Base-by-base conservation (phyloP, 2,329 filamentous ascomycete species). In the Madurella mycetomatis region DNA sequence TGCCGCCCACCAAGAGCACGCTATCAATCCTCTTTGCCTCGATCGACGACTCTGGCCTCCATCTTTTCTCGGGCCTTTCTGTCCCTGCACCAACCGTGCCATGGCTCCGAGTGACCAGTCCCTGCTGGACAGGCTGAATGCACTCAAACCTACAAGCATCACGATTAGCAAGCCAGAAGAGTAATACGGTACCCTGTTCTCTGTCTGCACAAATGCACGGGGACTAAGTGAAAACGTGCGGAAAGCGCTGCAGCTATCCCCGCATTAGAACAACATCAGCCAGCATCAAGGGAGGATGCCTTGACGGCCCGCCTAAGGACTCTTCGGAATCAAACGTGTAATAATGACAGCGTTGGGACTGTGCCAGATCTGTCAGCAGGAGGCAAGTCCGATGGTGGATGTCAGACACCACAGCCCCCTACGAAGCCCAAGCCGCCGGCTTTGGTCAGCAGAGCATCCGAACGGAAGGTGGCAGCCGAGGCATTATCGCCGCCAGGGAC, bases 111-210 rank as follows among this genome's bases (percentile, higher is more conserved):
- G 59, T 39, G 79, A 82, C 60, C 73, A 70, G 56, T 75, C 74
- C 17, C 69, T 84, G 19, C 68, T 83, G 18, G 76, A 79, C 53
- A 76, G 81, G 31, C 71, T 84, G 31, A 80, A 80, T 49, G 80
- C 80, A 9, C 69, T 84, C 39, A 74, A 76, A 65, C 62, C 70
- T 4, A 70, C 67, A 47, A 66, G 68, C 57, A 60, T 75, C 49
- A 65, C 64, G 31, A 62, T 72, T 47, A 68, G 69, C 17, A 55
- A 62, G 17, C 64, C 72, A 16, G 61, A 70, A 67, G 72, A 71
- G 76, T 79, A 76, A 69, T 48, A 49, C 43, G 25, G 25, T 55
- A 54, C 41, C 16, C 45, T n/a, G 40, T 19, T 39, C 43, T 45
- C 25, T 11, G 16, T 34, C 40, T 40, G 25, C 44, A 19, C 12